Conservation (phyloP, 164 flowering plant species). For the Annona cherimola region DNA sequence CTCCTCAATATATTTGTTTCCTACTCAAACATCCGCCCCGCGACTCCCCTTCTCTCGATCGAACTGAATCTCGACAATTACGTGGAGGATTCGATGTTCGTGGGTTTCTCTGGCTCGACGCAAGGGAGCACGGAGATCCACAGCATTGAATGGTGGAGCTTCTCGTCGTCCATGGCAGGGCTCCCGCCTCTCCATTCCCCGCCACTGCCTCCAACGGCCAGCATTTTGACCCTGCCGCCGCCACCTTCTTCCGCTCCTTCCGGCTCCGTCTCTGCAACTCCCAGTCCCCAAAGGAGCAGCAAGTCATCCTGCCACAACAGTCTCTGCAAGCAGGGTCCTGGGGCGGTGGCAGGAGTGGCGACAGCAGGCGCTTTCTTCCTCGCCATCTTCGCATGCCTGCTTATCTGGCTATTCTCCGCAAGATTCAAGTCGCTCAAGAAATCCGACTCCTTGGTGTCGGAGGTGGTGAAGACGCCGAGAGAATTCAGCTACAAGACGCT, state of each 20-base stretch:
- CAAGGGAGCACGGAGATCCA: conserved; percentile 95
- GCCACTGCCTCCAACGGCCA: conserved; percentile 25
- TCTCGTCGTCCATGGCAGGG: conserved; percentile 49
- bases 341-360: conserved; percentile 81
- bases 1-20: conserved; percentile 47
- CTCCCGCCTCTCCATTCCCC: conserved; percentile 2
- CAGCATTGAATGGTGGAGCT: conserved; percentile 89
- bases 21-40: conserved; percentile 64
- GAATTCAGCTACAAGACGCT: conserved; percentile 77
- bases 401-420: conserved; percentile 61
- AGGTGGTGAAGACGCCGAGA: conserved; percentile 60
- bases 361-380: conserved; percentile 70
- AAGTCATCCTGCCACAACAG: conserved; percentile 53
- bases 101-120: conserved; percentile 86
- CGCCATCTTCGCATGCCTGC: conserved; percentile 47
- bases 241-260: conserved; percentile 33
- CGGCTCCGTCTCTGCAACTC: conserved; percentile 10
- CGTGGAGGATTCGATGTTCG: conserved; percentile 66
- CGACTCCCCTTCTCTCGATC: conserved; percentile 41
- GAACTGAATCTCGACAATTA: conserved; percentile 45
- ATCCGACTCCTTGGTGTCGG: conserved; percentile 42
- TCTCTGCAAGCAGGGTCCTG: conserved; percentile 52
- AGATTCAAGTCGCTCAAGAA: conserved; percentile 33
- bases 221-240: conserved; percentile 19
- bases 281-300: conserved; percentile 11